These are phyloP conservation scores for Agrocybe pediades DNA, from an alignment of 768 basidiomycete species.

Conservation along the genomic window DNA sequence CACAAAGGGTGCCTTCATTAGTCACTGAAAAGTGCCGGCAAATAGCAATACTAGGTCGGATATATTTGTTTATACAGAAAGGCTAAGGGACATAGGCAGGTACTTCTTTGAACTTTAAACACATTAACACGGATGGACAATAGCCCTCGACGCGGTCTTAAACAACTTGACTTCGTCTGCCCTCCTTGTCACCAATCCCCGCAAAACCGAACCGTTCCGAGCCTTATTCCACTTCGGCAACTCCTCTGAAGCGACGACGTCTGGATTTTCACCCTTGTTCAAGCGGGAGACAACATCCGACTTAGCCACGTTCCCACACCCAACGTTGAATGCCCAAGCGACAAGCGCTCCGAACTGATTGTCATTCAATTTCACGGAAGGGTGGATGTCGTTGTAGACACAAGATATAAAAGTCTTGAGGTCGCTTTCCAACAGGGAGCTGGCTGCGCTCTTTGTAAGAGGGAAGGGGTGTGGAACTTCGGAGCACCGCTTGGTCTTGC, in stretches of 20 bases:
- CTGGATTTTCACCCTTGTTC: constrained; percentile 30
- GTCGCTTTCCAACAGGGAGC: constrained; percentile 28
- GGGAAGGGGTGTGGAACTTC: constrained; percentile 35
- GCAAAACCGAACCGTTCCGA: constrained; percentile 26
- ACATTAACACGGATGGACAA: constrained; percentile 22
- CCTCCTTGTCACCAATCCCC: constrained; percentile 27
- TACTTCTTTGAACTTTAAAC: too few relatives aligned
- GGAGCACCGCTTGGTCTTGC: constrained; percentile 24
- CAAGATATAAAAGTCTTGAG: constrained; percentile 23
- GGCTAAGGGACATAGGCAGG: too few relatives aligned
- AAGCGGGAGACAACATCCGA: constrained; percentile 30
- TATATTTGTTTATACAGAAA: too few relatives aligned
- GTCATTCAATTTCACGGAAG: constrained; percentile 26
- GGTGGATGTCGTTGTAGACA: constrained; percentile 23
- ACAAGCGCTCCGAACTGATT: constrained; percentile 35
- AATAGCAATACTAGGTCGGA: too few relatives aligned
- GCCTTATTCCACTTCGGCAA: constrained; percentile 32
- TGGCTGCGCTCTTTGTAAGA: constrained; percentile 27
- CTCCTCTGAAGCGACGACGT: constrained; percentile 33
- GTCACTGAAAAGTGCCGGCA: too few relatives aligned
- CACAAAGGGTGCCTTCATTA: too few relatives aligned
- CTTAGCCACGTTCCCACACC: constrained; percentile 24
- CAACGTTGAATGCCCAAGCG: constrained; percentile 32
- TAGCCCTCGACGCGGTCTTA: constrained; percentile 28
- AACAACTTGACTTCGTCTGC: constrained; percentile 31